Percentiles rank a stretch among this genome's conserved stretches.
Evolutionary conservation across 805 yeast species (phyloP).

Genomic region (Monosporozyma yasuniensis): DNA sequence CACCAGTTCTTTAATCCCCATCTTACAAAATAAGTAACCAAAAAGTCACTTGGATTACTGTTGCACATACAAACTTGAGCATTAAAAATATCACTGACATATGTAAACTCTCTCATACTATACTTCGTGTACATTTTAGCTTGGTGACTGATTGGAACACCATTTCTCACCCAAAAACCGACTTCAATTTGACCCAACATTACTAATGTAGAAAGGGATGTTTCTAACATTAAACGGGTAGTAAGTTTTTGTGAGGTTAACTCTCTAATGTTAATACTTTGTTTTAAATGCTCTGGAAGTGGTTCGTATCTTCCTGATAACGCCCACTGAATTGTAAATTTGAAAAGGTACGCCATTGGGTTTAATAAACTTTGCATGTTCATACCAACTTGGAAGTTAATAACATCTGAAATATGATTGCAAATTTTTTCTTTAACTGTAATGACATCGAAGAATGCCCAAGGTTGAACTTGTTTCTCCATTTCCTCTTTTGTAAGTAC

Average conservation of each 20-base stretch:
- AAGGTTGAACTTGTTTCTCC: not conserved
- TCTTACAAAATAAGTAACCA: conserved; percentile 51
- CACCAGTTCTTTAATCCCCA: conserved; percentile 61
- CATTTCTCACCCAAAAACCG: conserved; percentile 94
- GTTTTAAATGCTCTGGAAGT: conserved; percentile 10
- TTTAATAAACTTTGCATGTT: conserved; percentile 26
- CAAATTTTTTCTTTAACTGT: conserved; percentile 19
- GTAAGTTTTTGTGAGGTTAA: conserved; percentile 2
- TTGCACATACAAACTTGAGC: conserved; percentile 53
- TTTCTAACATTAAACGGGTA: conserved; percentile 37
- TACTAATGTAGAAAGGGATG: conserved; percentile 69
- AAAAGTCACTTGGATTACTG: conserved; percentile 46
- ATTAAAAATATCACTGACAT: conserved; percentile 64
- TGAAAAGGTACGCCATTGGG: conserved; percentile 28
- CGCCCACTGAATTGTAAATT: conserved; percentile 27
- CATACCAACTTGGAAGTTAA: conserved; percentile 26
- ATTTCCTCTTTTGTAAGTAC: not conserved
- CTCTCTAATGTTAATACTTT: conserved; percentile 9
- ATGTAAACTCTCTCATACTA: conserved; percentile 77
- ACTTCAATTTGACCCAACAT: conserved; percentile 74
- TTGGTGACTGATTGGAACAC: conserved; percentile 71
- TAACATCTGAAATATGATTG: conserved; percentile 15
- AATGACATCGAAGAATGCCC: not conserved
- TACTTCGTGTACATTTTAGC: conserved; percentile 68
- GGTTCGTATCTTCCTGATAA: conserved; percentile 27